Base-by-base conservation (phyloP, 2,329 filamentous ascomycete genomes). In the Diplodia scrobiculata region DNA sequence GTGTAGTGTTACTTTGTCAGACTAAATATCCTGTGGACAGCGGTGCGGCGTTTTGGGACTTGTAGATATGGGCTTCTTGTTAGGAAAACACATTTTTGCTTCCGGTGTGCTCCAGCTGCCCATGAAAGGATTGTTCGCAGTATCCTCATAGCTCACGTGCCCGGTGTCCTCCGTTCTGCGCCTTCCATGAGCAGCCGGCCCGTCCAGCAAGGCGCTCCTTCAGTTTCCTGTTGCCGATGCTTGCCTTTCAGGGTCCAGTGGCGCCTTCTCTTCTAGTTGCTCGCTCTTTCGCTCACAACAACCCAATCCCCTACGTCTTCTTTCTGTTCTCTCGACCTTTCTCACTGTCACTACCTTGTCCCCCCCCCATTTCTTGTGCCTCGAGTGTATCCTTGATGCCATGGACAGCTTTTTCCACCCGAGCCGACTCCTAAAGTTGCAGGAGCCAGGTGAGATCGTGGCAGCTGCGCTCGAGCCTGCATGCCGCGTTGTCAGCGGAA, bases 21-120 rank as follows among this genome's bases (percentile, higher is more conserved):
- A 36, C 55, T 47, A 48, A 65, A 65, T 65, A 65, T 65, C 63
- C 63, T 65, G 63, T 34, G 53, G 62, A 54, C 21, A 55, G 63
- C 63, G 52, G 50, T 50, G 19, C 17, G 63, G 63, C 63, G 63
- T 65, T 65, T 58, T 25, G 51, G 63, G 27, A 36, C 41, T 47
- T 65, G 63, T 65, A 65, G 53, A 65, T 65, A 65, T 27, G 34
- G 51, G 52, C 52, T 65, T 58, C 41, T 58, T 58, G 51, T 58
- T 55, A 65, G 48, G 51, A 50, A 11, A 55, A 58, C 19, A 14
- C n/a, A 19, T 32, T 65, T 29, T n/a, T 58, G 38, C 10, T 25
- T 54, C 9, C 34, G 9, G 34, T 36, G 17, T 36, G 32, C 7
- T 17, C 19, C 11, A 14, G 21, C 11, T 7, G 25, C 25, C 29